Percentiles rank a stretch among this genome's conserved stretches.
Conservation (phyloP, 2,329 filamentous ascomycete genomes). For the Xylariaceae sp. region DNA sequence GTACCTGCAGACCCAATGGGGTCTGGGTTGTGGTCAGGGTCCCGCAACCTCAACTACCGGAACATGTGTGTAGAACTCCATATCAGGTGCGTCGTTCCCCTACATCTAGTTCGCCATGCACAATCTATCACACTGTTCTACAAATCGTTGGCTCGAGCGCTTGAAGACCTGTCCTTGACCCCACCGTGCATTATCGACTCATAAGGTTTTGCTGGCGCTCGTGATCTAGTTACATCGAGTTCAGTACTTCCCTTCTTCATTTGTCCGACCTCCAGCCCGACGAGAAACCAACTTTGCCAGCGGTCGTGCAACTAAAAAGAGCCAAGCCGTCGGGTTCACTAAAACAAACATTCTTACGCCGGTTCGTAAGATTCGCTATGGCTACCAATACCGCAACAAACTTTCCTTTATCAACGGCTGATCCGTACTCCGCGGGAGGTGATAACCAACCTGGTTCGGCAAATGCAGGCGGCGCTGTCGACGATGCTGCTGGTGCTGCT, state of each 20-base stretch:
- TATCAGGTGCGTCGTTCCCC: slow-evolving; percentile 24
- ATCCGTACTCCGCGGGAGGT: slow-evolving; percentile 34
- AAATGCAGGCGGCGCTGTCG: slow-evolving; percentile 46
- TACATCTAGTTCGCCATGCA: slow-evolving; percentile 30
- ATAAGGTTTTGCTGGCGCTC: slow-evolving; percentile 13
- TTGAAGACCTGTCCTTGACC: slow-evolving; percentile 12
- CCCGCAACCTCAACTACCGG: slow-evolving; percentile 27
- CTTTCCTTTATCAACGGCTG: slow-evolving; percentile 23
- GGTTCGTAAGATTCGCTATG: slow-evolving; percentile 17
- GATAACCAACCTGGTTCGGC: slow-evolving; percentile 48
- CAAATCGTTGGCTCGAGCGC: slow-evolving; percentile 20
- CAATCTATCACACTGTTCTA: slow-evolving; percentile 34
- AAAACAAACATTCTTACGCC: slow-evolving; percentile 4
- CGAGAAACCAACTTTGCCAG: slow-evolving; percentile 4
- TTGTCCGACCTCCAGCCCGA: neutral
- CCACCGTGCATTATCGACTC: slow-evolving; percentile 6
- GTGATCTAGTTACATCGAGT: neutral
- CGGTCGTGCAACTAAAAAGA: neutral
- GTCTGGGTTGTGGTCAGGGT: slow-evolving; percentile 4
- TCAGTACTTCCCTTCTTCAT: slow-evolving; percentile 4
- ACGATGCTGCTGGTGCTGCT: slow-evolving; percentile 67
- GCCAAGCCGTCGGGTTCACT: neutral
- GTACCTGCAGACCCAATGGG: slow-evolving; percentile 31
- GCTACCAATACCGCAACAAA: slow-evolving; percentile 19
- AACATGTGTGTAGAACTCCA: slow-evolving; percentile 30